Base-by-base conservation (phyloP, 495 filamentous ascomycete genomes). In the Trichocladium uniseriatum region DNA sequence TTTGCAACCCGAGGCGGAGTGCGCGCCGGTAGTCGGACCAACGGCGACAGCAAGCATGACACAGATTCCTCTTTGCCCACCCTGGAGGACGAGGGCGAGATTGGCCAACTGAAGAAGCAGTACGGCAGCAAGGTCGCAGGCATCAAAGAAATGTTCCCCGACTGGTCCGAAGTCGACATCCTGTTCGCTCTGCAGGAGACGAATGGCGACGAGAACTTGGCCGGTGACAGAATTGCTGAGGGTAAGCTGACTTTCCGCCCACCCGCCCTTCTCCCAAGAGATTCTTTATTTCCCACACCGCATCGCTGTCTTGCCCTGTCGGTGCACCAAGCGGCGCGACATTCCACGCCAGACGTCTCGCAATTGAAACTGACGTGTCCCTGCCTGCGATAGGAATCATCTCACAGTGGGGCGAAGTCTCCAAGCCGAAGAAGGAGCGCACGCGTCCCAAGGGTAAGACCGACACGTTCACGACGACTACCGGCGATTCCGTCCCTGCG, bases 371-470 rank as follows among this genome's bases (percentile, higher is more conserved):
- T 54, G 35, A 52, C 46, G 10, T 47, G 20, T 5, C 21, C 16
- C 15, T 55, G 38, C 16, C 21, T 44, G 29, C n/a, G 31, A 38
- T 60, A 96, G 91, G 91, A 55, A 82, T 82, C 48, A 84, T 95
- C 56, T 81, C 89, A 53, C 89, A 91, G 74, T 99, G 94, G 86
- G 86, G 83, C 52, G 89, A 95, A 69, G 89, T 97, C 61, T 87
- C 91, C 70, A 95, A 94, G 77, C 83, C 83, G 66, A 84, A 82
- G 62, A 87, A 89, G 68, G 86, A 92, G 62, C 76, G 86, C 54
- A 76, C 79, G 56, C 83, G 82, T 53, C 79, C 91, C 43, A 99
- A 95, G 76, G 70, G 77, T 49, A 90, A 94, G 72, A 85, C 92
- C 48, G 62, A 75, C 31, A 59, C 72, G 13, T 67, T 76, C 29